phyloP scores from a whole-genome alignment of 2,329 filamentous ascomycete genomes.

The Corynespora cassiicola region DNA sequence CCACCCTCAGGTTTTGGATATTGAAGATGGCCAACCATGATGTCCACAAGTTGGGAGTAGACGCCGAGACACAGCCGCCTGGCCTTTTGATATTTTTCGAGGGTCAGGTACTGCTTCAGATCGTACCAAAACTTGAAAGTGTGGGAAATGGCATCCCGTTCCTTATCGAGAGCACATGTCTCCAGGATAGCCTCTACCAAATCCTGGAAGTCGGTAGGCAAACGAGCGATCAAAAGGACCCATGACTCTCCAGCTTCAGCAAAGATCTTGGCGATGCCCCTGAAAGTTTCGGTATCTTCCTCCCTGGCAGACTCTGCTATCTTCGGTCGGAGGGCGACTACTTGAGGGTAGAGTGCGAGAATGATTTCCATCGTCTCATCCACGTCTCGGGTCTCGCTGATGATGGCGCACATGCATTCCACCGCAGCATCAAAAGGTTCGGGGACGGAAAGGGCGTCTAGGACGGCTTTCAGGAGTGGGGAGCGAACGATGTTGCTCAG shows the following conservation, averaged over 20 bases:
- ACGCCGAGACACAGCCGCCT: slow-evolving; percentile 78
- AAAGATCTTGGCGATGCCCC: slow-evolving; percentile 87
- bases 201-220: slow-evolving; percentile 80
- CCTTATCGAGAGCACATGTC: slow-evolving; percentile 84
- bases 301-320: slow-evolving; percentile 77
- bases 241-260: slow-evolving; percentile 93
- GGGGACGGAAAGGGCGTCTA: slow-evolving; percentile 78
- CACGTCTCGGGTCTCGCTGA: slow-evolving; percentile 90
- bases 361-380: slow-evolving; percentile 88
- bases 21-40: slow-evolving; percentile 88
- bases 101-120: slow-evolving; percentile 90
- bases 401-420: slow-evolving; percentile 90
- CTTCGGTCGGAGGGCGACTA: slow-evolving; percentile 78
- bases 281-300: slow-evolving; percentile 85
- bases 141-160: slow-evolving; percentile 88
- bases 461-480: slow-evolving; percentile 79
- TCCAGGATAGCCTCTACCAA: slow-evolving; percentile 93
- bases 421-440: slow-evolving; percentile 84
- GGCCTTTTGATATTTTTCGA: slow-evolving; percentile 87
- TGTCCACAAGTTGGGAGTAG: slow-evolving; percentile 88
- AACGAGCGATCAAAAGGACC: slow-evolving; percentile 87
- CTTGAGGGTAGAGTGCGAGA: slow-evolving; percentile 78
- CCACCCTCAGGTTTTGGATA: slow-evolving; percentile 79
- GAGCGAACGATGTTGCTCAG: slow-evolving; percentile 83
- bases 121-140: slow-evolving; percentile 99